Base-by-base conservation (phyloP, 805 yeast genomes). In the Teunomyces atbi region DNA sequence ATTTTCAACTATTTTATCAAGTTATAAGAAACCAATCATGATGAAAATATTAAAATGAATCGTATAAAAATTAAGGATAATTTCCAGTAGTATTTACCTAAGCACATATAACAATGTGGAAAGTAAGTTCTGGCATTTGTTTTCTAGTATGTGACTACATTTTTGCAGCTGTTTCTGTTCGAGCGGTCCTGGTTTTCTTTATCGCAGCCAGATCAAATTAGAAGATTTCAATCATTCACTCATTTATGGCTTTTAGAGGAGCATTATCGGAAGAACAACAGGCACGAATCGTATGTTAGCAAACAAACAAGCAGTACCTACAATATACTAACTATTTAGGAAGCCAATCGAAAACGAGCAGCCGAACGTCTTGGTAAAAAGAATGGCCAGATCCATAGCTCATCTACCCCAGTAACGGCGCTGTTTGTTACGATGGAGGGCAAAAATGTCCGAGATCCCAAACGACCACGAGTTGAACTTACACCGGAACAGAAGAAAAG, bases 301-400 rank as follows among this genome's bases (percentile, higher is more conserved):
- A 15, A n/a, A 21, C 18, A 37, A 19, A 19, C n/a, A 28, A 28
- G 20, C 20, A 5, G 6, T n/a, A n/a, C 8, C 6, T 10, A 36
- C 1, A 6, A 18, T 10, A 28, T 38, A 47, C 58, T 57, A 52
- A 58, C 57, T 5, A 20, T 8, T 11, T 42, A 82, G 87, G 87
- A 81, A 41, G 83, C 78, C 23, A 85, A 84, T 58, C 69, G 94
- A 50, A 71, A 74, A 37, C 73, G 73, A 45, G 89, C 90, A 0
- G 55, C 83, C 6, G 86, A 82, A 46, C 64, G 84, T 46, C 69
- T 85, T 29, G 71, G 76, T 50, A 70, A 72, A 41, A 68, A 21
- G 13, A 46, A 23, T 13, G 42, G 38, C 38, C 35, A 41, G 16
- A 27, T 27, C 23, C 23, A 27, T 18, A 20, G 35, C 27, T 18